Evolutionary conservation across 768 basidiomycete species (phyloP), one percentile per base, ranked within the genome.

Genomic region (Symmetrospora coprosmae): DNA sequence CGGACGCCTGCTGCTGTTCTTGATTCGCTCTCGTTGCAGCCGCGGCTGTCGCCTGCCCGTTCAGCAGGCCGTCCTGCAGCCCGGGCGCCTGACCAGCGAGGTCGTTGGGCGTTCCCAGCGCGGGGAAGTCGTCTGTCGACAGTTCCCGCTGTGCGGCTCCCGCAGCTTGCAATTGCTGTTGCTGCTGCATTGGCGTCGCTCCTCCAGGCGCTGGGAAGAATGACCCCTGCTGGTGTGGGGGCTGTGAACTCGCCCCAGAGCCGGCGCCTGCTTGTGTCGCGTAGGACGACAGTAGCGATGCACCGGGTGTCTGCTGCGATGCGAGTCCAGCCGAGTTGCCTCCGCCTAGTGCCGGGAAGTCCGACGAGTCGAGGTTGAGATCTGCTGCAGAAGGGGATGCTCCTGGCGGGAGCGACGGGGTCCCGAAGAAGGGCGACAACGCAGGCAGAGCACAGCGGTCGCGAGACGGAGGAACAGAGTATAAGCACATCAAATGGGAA

Each of bases 341-440:
- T 38, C 78, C 76, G 31, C 86, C 86, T 19, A 88, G 79, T 14
- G 85, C 86, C n/a, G 86, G 86, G 67, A 87, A 87, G 72, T 87
- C 86, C 69, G 85, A 86, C 31, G 81, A 85, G 75, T 87, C 86
- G 37, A 87, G 80, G 19, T 82, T 83, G 61, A 85, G 81, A 69
- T 87, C 86, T 71, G 79, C 82, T 33, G 79, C 75, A 27, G 83
- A 83, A 50, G 81, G 37, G 51, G 51, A 53, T 53, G 34, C 49
- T 30, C 38, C 49, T 50, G 49, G 49, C 49, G 33, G 19, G 38
- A 39, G 38, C n/a, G 19, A 39, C 19, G 38, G 19, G 38, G 38
- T 39, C 13, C 14, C 38, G 19, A 39, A 19, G 13, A 39, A 39
- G 14, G 19, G 38, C 45, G 11, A 23, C 4, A 19, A 25, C 4